Conservation (phyloP, 441 rosid species). For the Raphanus hybrid region DNA sequence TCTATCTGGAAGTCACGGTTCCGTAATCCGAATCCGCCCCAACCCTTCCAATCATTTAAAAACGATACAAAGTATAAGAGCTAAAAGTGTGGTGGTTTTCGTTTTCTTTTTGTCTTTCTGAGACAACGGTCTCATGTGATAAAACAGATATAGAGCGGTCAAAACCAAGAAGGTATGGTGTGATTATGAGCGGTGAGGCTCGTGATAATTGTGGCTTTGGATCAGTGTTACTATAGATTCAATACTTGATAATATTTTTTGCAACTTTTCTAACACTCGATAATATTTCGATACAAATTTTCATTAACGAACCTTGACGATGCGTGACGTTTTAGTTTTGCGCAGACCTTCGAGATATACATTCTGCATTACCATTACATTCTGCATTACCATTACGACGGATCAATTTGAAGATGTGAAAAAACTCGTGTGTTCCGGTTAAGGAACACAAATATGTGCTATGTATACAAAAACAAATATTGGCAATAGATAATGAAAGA, state of each 20-base stretch:
- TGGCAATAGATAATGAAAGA: not conserved
- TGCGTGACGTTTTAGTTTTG: not conserved
- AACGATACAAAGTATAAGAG: not conserved
- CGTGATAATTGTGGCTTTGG: not conserved
- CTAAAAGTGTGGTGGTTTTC: too few relatives aligned
- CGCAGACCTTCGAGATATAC: not conserved
- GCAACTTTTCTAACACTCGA: too few relatives aligned
- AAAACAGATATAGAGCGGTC: not conserved
- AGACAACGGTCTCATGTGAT: not conserved
- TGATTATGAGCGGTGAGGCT: not conserved
- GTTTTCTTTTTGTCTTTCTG: not conserved
- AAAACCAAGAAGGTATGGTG: not conserved
- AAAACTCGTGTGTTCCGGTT: not conserved
- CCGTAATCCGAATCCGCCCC: too few relatives aligned
- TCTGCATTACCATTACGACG: too few relatives aligned
- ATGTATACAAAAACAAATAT: not conserved
- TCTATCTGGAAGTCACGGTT: too few relatives aligned
- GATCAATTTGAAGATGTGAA: not conserved
- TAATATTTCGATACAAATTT: not conserved
- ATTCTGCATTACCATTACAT: too few relatives aligned
- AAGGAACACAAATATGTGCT: not conserved
- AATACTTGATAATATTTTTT: not conserved
- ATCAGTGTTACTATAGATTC: not conserved
- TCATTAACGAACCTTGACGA: not conserved
- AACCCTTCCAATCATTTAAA: too few relatives aligned